phyloP scores from a whole-genome alignment of 495 filamentous ascomycete genomes.

The Margaritispora aquatica region DNA sequence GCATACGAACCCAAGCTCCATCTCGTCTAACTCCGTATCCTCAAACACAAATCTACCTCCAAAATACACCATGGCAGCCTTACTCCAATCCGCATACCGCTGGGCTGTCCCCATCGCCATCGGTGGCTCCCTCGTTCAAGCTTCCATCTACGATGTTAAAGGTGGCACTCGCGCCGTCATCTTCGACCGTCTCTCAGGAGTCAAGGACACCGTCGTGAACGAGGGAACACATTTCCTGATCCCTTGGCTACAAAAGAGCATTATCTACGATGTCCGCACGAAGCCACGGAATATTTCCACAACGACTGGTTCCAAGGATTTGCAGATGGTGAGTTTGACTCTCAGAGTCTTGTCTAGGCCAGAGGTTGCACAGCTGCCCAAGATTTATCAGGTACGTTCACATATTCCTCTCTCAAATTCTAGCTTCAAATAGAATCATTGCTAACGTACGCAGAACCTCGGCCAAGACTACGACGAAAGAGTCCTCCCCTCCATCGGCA shows the following conservation, averaged over 20 bases:
- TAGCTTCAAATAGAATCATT: neutral
- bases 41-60: neutral
- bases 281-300: conserved; percentile 95
- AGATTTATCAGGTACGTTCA: conserved; percentile 88
- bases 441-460: conserved; percentile 48
- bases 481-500: conserved; percentile 98
- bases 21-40: too few species aligned
- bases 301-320: conserved; percentile 97
- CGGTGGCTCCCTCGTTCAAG: conserved; percentile 54
- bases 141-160: conserved; percentile 93
- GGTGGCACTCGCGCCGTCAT: conserved; percentile 93
- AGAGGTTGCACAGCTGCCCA: conserved; percentile 85
- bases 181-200: conserved; percentile 90
- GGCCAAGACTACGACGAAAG: conserved; percentile 98
- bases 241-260: conserved; percentile 91
- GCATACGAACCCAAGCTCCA: too few species aligned
- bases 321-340: conserved; percentile 99
- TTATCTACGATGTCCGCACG: conserved; percentile 96
- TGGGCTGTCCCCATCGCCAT: conserved; percentile 65
- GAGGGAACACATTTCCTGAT: conserved; percentile 97
- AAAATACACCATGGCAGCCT: conserved; percentile 49
- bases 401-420: neutral
- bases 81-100: conserved; percentile 58
- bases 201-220: conserved; percentile 86
- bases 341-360: conserved; percentile 92